A percentile compares a stretch with the other conserved stretches of the same genome.
These are phyloP conservation scores for Capillidium heterosporum DNA, from an alignment of 371 early-diverging fungal genomes.

Conservation along the genomic window DNA sequence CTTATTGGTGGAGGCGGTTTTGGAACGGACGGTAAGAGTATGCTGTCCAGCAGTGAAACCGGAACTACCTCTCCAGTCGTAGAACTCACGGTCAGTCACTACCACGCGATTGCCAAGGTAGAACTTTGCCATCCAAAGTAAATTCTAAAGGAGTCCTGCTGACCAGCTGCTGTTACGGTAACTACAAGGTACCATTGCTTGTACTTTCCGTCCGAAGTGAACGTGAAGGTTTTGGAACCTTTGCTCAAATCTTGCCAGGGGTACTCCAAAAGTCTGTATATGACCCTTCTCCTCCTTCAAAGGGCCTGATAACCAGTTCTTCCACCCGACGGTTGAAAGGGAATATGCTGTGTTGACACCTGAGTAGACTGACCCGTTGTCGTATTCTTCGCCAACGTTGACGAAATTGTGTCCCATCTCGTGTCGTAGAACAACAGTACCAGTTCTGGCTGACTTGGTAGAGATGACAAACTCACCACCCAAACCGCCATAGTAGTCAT, in stretches of 20 bases:
- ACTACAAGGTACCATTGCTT: conserved; percentile 24
- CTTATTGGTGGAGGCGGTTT: background rate
- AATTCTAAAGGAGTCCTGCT: conserved; percentile 14
- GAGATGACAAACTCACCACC: conserved; percentile 49
- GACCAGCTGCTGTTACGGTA: conserved; percentile 28
- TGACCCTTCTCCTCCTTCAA: conserved; percentile 18
- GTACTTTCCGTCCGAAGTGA: conserved; percentile 22
- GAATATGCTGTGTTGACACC: conserved; percentile 20
- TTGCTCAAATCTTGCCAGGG: conserved; percentile 32
- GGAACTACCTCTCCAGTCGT: conserved; percentile 19
- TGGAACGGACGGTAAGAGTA: background rate
- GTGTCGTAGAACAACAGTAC: conserved; percentile 33
- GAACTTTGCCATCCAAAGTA: conserved; percentile 19
- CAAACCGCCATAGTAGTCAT: conserved; percentile 35
- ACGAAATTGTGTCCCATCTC: conserved; percentile 38
- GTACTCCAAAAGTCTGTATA: conserved; percentile 21
- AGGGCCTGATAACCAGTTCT: conserved; percentile 24
- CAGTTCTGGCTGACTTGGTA: conserved; percentile 26
- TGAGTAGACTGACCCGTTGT: conserved; percentile 33
- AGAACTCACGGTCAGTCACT: conserved; percentile 26
- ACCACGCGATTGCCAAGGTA: conserved; percentile 23
- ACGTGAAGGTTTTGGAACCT: conserved; percentile 22
- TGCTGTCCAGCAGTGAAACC: conserved; percentile 6
- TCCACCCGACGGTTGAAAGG: conserved; percentile 19
- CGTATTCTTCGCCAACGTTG: conserved; percentile 34